These are phyloP conservation scores for Cenchrus fungigraminus DNA, from an alignment of 176 grass and related monocot genomes.

Conservation along the genomic window DNA sequence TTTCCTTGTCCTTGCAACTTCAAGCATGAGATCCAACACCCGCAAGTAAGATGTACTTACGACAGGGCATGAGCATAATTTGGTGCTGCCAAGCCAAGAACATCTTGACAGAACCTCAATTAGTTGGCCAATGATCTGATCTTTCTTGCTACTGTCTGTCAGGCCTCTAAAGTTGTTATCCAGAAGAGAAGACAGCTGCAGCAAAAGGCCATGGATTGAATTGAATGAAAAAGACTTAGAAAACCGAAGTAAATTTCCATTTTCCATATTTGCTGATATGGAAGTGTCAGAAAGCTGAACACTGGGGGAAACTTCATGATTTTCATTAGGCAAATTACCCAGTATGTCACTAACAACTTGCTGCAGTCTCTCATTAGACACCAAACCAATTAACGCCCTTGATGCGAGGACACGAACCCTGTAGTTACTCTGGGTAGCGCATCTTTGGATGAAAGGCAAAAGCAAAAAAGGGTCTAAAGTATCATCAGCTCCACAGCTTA, in stretches of 20 bases:
- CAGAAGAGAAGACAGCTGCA: constrained; percentile 84
- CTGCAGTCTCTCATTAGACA: constrained; percentile 84
- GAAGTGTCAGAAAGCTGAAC: constrained; percentile 24
- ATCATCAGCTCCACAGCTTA: constrained; percentile 76
- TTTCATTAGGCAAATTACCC: constrained; percentile 62
- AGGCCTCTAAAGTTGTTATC: constrained; percentile 75
- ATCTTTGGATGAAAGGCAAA: constrained; percentile 87
- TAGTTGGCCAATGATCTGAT: constrained; percentile 76
- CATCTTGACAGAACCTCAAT: constrained; percentile 65
- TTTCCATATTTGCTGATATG: constrained; percentile 42
- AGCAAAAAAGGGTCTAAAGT: constrained; percentile 87
- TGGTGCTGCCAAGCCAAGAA: constrained; percentile 74
- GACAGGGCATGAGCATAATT: constrained; percentile 69
- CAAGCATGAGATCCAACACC: constrained; percentile 82
- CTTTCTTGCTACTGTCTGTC: constrained; percentile 62
- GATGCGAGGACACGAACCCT: constrained; percentile 87
- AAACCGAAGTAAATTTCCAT: constrained; percentile 38
- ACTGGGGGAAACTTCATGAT: constrained; percentile 27
- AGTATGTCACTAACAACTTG: constrained; percentile 64
- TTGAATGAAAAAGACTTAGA: constrained; percentile 65
- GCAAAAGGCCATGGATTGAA: constrained; percentile 85
- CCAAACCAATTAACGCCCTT: constrained; percentile 82
- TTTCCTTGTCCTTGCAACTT: constrained; percentile 60
- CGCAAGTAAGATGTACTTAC: constrained; percentile 75
- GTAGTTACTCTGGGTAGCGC: constrained; percentile 92